Evolutionary conservation across 2,329 filamentous ascomycete genomes (phyloP).

Genomic region (Diaporthe velutina): DNA sequence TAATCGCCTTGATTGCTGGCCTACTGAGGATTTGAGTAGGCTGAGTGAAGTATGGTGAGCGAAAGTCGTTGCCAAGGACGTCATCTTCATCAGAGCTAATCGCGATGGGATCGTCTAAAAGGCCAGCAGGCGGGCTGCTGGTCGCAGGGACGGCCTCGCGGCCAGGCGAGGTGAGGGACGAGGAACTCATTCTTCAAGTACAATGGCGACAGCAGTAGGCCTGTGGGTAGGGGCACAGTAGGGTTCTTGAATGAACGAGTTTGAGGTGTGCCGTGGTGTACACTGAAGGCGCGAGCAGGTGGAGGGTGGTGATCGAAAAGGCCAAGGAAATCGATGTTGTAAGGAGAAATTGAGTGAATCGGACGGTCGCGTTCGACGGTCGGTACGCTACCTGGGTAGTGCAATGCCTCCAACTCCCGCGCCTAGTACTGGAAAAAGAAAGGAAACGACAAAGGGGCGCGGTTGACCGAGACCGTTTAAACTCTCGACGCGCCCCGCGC

Average conservation of each 20-base stretch:
- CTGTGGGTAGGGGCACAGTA: not conserved
- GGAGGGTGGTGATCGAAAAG: not conserved
- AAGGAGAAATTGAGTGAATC: not conserved
- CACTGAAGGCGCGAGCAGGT: not conserved
- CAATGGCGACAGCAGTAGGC: slow-evolving; percentile 9
- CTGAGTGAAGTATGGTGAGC: slow-evolving; percentile 58
- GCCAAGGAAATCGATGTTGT: not conserved
- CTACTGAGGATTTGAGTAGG: slow-evolving; percentile 38
- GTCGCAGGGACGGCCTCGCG: slow-evolving; percentile 16
- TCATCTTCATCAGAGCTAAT: slow-evolving; percentile 35
- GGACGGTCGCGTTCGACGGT: not conserved
- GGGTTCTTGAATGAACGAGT: not conserved
- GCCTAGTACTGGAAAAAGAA: too few species aligned
- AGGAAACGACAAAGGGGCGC: too few species aligned
- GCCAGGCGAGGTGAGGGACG: slow-evolving; percentile 38
- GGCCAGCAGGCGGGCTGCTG: slow-evolving; percentile 31
- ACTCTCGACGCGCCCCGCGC: too few species aligned
- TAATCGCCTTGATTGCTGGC: slow-evolving; percentile 38
- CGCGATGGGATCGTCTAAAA: slow-evolving; percentile 25
- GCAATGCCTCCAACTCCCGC: too few species aligned
- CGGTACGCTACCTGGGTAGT: too few species aligned
- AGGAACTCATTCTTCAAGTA: slow-evolving; percentile 30
- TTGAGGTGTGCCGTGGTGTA: not conserved
- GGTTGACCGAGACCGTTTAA: too few species aligned
- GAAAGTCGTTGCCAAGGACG: not conserved